Percentiles rank a stretch among this genome's conserved stretches.
Evolutionary conservation across 169 alveolate species (phyloP).

Genomic region (Eimeria maxima): DNA sequence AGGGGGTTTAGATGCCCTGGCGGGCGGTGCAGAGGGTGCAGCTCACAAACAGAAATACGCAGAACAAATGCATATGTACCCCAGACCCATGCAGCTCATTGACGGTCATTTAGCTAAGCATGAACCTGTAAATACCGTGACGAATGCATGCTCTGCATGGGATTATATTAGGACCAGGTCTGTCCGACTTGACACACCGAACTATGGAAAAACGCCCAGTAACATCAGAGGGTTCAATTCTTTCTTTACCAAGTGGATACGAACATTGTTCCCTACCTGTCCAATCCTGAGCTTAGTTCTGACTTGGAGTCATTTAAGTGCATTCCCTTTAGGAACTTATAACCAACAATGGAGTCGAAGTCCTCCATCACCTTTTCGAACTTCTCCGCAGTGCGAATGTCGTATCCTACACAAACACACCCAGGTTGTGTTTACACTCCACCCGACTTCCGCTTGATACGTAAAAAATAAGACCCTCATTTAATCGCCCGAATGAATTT

Average conservation of each 20-base stretch:
- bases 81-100: neutral
- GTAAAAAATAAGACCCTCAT: neutral
- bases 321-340: conserved; percentile 92
- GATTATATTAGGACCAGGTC: neutral
- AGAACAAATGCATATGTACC: no score
- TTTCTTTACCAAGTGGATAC: neutral
- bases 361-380: conserved; percentile 91
- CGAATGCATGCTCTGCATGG: neutral
- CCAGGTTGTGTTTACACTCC: neutral
- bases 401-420: conserved; percentile 85
- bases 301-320: conserved; percentile 95
- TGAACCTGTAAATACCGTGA: neutral
- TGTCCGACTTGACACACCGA: neutral
- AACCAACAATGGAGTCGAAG: conserved; percentile 90
- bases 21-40: neutral
- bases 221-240: neutral
- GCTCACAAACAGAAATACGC: neutral
- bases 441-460: neutral
- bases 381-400: conserved; percentile 90
- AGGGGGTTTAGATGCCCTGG: neutral
- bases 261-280: conserved; percentile 77
- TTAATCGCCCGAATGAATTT: neutral
- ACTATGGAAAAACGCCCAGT: neutral
- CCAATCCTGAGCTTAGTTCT: conserved; percentile 92
- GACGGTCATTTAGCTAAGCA: neutral